Base-by-base conservation (phyloP, 192 early-diverging fungal genomes). In the Backusella psychrophila region DNA sequence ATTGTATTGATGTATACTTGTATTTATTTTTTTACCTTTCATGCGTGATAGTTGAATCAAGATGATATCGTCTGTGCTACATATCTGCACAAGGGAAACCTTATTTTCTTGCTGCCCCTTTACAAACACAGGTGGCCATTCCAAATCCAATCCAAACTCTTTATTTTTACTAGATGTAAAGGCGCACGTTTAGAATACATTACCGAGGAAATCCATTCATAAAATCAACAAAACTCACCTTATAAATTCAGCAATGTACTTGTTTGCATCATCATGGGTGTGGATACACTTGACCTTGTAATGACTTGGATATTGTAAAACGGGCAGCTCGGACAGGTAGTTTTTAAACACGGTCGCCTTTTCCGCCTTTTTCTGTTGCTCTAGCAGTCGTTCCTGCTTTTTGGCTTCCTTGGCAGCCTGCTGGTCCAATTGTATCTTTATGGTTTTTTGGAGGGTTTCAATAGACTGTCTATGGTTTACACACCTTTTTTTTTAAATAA, bases 71-170 rank as follows among this genome's bases (percentile, higher is more conserved):
- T 71, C n/a, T 21, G 46, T 42, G 36, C 42, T 66, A 14, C 80
- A 81, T 6, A 81, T 69, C 21, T 81, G 80, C 19, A 81, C 53
- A 5, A 81, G 21, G 6, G 73, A 42, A 19, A 74, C 71, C n/a
- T 81, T 81, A 11, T 81, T 81, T 44, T 81, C 73, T 33, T 39
- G 21, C 39, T 19, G 26, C 1, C 74, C 68, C 65, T 77, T 78
- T 11, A 71, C 46, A 69, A 81, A 81, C 4, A 73, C 71, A 19
- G 80, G 80, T 34, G 52, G 73, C 80, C 80, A 81, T 49, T 81
- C 80, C 44, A 81, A 46, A 75, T 81, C 80, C 14, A 81, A 68
- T 1, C 80, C 80, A 75, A 78, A 81, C 15, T 56, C 46, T 12
- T 36, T 56, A 4, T 59, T 17, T 56, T 73, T 35, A 23, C 33